Conservation (phyloP, 1,284 basidiomycete genomes). For the Melanopsichium pennsylvanicum region DNA sequence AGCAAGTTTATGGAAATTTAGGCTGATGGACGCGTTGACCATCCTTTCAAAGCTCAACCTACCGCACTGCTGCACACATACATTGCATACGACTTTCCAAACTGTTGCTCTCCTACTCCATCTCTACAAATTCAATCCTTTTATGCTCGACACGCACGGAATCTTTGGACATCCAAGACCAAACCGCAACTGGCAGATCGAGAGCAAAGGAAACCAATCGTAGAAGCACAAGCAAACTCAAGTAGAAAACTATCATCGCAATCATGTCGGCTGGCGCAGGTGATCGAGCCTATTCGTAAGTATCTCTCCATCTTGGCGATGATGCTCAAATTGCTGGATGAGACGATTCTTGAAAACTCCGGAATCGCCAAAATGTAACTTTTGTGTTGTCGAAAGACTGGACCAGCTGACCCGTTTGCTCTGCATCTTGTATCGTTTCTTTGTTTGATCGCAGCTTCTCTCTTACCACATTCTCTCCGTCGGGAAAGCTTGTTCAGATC, state of each 20-base stretch:
- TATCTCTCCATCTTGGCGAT: not conserved
- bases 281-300: slow-evolving; percentile 61
- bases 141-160: no score
- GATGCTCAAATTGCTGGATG: no score
- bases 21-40: slow-evolving; percentile 30
- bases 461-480: slow-evolving; percentile 97
- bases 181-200: no score
- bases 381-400: no score
- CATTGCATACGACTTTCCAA: not conserved
- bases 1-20: not conserved
- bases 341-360: no score
- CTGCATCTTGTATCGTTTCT: no score
- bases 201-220: no score
- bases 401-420: no score
- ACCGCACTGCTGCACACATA: not conserved
- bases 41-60: not conserved
- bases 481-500: slow-evolving; percentile 87
- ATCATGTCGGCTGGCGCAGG: slow-evolving; percentile 63
- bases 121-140: not conserved
- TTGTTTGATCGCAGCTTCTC: slow-evolving; percentile 79
- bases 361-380: no score
- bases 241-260: not conserved
- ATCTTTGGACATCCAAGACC: no score
- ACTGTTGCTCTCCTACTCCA: slow-evolving; percentile 19
- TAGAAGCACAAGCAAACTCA: no score